Evolutionary conservation across 768 basidiomycete genomes (phyloP).

Genomic region (Boletus rubroflammeus): DNA sequence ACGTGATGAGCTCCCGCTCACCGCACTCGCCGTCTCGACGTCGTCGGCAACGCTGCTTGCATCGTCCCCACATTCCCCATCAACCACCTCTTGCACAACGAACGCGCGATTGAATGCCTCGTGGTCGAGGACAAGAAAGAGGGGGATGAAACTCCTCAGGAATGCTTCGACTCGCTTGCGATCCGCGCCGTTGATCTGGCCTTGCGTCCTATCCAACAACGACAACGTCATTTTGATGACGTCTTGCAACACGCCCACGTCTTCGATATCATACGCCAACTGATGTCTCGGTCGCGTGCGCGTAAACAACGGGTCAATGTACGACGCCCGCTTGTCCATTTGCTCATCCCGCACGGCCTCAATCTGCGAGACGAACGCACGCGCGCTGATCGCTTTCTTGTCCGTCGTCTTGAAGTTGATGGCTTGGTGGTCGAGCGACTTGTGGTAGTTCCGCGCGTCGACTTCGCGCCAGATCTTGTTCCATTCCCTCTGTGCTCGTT

Average conservation of each 20-base stretch:
- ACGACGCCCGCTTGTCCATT: slow-evolving; percentile 65
- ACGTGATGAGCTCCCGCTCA: slow-evolving; percentile 26
- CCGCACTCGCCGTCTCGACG: slow-evolving; percentile 31
- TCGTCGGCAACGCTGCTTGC: slow-evolving; percentile 36
- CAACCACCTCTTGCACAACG: slow-evolving; percentile 58
- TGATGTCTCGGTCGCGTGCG: slow-evolving; percentile 73
- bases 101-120: slow-evolving; percentile 69
- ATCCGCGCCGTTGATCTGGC: slow-evolving; percentile 66
- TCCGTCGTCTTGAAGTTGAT: slow-evolving; percentile 87
- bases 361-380: slow-evolving; percentile 78
- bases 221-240: slow-evolving; percentile 84
- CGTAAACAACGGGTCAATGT: slow-evolving; percentile 48
- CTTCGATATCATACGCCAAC: slow-evolving; percentile 72
- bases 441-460: slow-evolving; percentile 89
- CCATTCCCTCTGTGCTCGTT: slow-evolving; percentile 95
- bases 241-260: slow-evolving; percentile 79
- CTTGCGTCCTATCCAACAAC: slow-evolving; percentile 85
- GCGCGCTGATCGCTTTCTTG: slow-evolving; percentile 76
- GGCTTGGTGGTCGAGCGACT: slow-evolving; percentile 90
- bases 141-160: slow-evolving; percentile 68
- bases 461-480: slow-evolving; percentile 98
- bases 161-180: slow-evolving; percentile 80
- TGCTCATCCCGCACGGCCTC: slow-evolving; percentile 83
- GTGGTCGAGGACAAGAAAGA: slow-evolving; percentile 74
- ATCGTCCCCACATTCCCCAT: slow-evolving; percentile 56